phyloP scores from a whole-genome alignment of 148 eudicot genomes.

The Fagopyrum esculentum region DNA sequence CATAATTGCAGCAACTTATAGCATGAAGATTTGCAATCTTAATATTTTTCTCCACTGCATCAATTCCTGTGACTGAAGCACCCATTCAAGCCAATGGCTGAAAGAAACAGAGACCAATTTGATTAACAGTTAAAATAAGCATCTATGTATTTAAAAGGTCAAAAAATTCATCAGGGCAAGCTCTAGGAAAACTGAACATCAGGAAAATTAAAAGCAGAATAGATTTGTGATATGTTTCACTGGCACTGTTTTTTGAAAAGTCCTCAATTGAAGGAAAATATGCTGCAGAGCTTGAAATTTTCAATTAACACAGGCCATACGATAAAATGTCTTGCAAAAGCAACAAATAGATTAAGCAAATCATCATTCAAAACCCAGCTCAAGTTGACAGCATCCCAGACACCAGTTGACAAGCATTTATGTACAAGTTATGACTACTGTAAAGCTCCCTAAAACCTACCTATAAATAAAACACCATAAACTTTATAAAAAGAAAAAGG shows the following conservation, averaged over 20 bases:
- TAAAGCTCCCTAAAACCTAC: not conserved
- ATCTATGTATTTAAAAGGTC: not conserved
- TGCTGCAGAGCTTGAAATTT: not conserved
- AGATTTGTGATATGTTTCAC: not conserved
- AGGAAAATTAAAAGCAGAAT: not conserved
- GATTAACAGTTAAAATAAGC: not conserved
- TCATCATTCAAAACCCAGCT: not conserved
- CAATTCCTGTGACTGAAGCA: conserved; percentile 80
- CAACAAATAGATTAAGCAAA: not conserved
- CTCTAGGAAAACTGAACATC: not conserved
- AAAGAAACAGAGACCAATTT: conserved; percentile 7
- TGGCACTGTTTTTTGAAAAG: not conserved
- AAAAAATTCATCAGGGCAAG: not conserved
- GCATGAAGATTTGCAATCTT: conserved; percentile 87
- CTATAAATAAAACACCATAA: no score
- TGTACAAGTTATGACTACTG: not conserved
- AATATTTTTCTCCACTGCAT: conserved; percentile 88
- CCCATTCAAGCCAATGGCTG: conserved; percentile 98
- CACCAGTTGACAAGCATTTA: not conserved
- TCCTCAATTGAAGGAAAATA: conserved; percentile 2
- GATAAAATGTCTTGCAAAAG: not conserved
- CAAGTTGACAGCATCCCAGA: not conserved
- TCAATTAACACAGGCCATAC: not conserved
- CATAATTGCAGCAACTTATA: conserved; percentile 25
- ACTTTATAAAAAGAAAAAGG: not conserved